These are phyloP conservation scores for Aspergillus awamori DNA, from an alignment of 2,329 filamentous ascomycete genomes.

Conservation along the genomic window DNA sequence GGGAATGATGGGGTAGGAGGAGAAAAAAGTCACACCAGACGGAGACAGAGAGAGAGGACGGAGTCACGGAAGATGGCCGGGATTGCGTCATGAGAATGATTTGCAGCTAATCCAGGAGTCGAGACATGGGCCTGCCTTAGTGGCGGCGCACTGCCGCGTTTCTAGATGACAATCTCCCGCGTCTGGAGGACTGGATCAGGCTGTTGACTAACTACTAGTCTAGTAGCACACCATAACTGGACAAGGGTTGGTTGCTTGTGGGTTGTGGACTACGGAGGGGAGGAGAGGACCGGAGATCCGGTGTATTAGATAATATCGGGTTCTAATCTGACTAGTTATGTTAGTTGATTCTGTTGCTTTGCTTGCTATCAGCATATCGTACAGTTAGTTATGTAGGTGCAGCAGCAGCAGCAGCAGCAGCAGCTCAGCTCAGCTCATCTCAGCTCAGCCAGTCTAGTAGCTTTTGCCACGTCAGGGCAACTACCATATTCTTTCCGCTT, in stretches of 20 bases:
- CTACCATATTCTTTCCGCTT: background rate
- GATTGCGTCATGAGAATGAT: constrained; percentile 28
- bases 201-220: background rate
- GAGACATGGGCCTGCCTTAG: constrained; percentile 28
- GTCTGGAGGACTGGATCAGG: constrained; percentile 14
- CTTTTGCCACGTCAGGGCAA: background rate
- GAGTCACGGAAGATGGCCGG: constrained; percentile 18
- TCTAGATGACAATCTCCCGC: constrained; percentile 31
- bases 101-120: constrained; percentile 28
- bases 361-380: background rate
- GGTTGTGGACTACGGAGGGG: background rate
- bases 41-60: background rate
- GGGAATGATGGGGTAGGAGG: background rate
- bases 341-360: background rate
- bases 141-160: constrained; percentile 26
- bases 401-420: no score
- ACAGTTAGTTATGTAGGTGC: background rate
- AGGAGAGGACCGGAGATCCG: background rate
- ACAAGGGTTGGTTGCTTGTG: background rate
- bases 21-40: background rate
- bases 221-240: background rate
- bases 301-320: background rate
- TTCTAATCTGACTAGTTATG: background rate
- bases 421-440: background rate
- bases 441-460: background rate